These are phyloP conservation scores for Melaleuca alternifolia DNA, from an alignment of 345 rosid species.

Conservation along the genomic window DNA sequence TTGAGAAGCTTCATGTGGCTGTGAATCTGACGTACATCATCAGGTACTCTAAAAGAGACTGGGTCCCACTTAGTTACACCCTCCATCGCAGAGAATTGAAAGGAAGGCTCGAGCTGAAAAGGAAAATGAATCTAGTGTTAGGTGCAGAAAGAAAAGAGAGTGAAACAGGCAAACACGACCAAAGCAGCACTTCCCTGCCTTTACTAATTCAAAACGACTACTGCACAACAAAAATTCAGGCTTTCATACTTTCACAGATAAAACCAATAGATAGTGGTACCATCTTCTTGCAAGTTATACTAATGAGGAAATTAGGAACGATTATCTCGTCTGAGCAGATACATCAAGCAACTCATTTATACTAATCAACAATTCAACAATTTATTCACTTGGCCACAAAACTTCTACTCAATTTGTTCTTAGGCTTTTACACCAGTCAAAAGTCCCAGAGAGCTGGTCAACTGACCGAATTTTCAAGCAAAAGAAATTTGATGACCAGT, in stretches of 20 bases:
- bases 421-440: neutral
- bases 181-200: neutral
- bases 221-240: neutral
- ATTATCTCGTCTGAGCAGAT: neutral
- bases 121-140: neutral
- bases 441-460: neutral
- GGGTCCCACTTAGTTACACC: slow-evolving; percentile 86
- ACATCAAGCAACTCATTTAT: neutral
- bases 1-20: slow-evolving; percentile 31
- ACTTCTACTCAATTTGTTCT: neutral
- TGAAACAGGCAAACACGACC: neutral
- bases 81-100: slow-evolving; percentile 68
- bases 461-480: neutral
- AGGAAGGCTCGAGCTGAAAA: slow-evolving; percentile 45
- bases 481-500: neutral
- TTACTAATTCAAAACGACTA: neutral
- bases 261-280: neutral
- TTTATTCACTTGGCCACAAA: neutral
- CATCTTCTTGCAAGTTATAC: neutral
- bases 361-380: neutral
- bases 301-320: neutral
- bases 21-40: slow-evolving; percentile 36
- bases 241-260: neutral
- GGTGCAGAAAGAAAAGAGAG: neutral
- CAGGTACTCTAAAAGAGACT: slow-evolving; percentile 28